These are phyloP conservation scores for Spathaspora passalidarum DNA, from an alignment of 805 yeast genomes.

Conservation along the genomic window DNA sequence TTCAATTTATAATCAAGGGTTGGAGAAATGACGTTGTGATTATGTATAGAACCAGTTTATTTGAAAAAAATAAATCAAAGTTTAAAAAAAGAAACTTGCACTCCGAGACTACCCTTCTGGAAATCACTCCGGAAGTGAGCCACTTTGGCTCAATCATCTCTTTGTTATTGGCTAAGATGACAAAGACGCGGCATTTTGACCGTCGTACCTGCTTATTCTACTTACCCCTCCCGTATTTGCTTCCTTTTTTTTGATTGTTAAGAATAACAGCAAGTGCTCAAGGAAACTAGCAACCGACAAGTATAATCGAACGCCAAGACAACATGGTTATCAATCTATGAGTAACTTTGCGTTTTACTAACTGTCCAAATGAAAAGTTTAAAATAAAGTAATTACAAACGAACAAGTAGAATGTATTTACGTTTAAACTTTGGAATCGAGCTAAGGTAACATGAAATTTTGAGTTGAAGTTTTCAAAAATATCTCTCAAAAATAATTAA, in stretches of 20 bases:
- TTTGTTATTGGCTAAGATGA: not conserved
- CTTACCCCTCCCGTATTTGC: not conserved
- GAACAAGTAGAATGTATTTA: not conserved
- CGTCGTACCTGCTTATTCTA: not conserved
- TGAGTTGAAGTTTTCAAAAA: not conserved
- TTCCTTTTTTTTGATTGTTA: not conserved
- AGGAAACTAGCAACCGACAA: not conserved
- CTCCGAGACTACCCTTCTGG: constrained; percentile 1
- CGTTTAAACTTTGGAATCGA: not conserved
- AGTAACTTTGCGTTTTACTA: too few relatives aligned
- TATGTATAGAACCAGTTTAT: not conserved
- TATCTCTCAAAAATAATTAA: not conserved
- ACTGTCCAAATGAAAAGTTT: too few relatives aligned
- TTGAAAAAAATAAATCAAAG: not conserved
- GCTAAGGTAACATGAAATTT: not conserved
- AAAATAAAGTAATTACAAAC: too few relatives aligned
- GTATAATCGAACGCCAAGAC: too few relatives aligned
- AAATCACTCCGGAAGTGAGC: not conserved
- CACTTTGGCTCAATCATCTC: not conserved
- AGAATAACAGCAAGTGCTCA: not conserved
- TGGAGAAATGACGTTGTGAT: not conserved
- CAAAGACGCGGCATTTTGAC: not conserved
- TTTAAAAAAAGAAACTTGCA: not conserved
- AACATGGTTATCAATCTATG: too few relatives aligned
- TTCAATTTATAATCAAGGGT: not conserved